Percentiles rank a stretch among this genome's conserved stretches.
phyloP scores from a whole-genome alignment of 2,329 filamentous ascomycete genomes.

The Ophiosphaerella korrae region DNA sequence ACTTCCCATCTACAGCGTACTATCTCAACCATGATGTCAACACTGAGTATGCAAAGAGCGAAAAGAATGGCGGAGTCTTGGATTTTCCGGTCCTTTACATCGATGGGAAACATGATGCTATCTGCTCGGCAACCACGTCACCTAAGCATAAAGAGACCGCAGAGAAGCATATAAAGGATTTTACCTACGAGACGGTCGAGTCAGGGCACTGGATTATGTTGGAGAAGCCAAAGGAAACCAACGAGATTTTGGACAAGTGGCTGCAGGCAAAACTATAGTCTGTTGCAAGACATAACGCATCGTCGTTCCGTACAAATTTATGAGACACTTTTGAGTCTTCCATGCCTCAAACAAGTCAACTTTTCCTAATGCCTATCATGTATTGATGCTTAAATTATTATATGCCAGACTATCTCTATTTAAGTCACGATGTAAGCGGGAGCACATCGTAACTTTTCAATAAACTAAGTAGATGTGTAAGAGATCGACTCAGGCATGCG shows the following conservation, averaged over 20 bases:
- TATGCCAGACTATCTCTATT: too few relatives aligned
- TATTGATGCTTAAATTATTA: too few relatives aligned
- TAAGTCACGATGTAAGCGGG: too few relatives aligned
- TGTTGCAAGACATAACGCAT: not conserved
- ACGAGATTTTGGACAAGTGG: slow-evolving; percentile 32
- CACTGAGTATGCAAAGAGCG: slow-evolving; percentile 47
- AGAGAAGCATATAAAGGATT: slow-evolving; percentile 42
- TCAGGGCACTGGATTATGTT: slow-evolving; percentile 33
- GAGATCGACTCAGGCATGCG: too few relatives aligned
- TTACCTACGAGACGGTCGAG: slow-evolving; percentile 54
- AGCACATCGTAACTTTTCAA: too few relatives aligned
- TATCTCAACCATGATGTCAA: slow-evolving; percentile 55
- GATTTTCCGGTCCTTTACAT: slow-evolving; percentile 47
- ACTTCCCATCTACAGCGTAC: slow-evolving; percentile 47
- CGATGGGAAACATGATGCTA: slow-evolving; percentile 47
- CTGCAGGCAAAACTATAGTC: slow-evolving; percentile 11
- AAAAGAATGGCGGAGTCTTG: slow-evolving; percentile 42
- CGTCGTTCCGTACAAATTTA: too few relatives aligned
- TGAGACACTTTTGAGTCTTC: too few relatives aligned
- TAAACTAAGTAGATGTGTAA: too few relatives aligned
- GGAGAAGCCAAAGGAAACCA: slow-evolving; percentile 33
- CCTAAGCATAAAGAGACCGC: slow-evolving; percentile 44
- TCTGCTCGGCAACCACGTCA: slow-evolving; percentile 39
- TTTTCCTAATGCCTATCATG: too few relatives aligned
- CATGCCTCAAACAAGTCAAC: too few relatives aligned